Evolutionary conservation across 495 filamentous ascomycete genomes (phyloP).

Genomic region (Penicillium paxilli): DNA sequence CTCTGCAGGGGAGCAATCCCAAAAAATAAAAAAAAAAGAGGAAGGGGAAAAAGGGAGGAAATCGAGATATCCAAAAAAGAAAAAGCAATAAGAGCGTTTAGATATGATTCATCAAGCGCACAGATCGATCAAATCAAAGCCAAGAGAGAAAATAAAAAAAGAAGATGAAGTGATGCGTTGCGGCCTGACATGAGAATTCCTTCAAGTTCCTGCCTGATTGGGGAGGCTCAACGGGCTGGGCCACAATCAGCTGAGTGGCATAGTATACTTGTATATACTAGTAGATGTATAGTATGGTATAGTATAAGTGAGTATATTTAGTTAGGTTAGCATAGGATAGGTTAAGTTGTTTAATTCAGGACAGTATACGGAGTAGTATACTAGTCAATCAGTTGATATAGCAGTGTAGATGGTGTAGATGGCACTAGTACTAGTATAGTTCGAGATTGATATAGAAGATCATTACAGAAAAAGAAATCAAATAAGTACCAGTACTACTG

Average conservation of each 20-base stretch:
- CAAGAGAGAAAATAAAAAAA: slow-evolving; percentile 19
- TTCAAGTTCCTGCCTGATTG: slow-evolving; percentile 32
- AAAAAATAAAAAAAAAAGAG: slow-evolving; percentile 6
- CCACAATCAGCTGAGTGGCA: background rate
- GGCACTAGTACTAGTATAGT: no score
- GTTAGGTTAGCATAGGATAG: no score
- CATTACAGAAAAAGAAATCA: no score
- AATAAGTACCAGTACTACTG: background rate
- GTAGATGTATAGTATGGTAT: no score
- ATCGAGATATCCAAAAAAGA: background rate
- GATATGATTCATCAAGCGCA: slow-evolving; percentile 30
- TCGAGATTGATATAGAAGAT: no score
- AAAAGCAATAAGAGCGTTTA: slow-evolving; percentile 1
- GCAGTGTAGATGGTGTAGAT: no score
- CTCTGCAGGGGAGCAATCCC: slow-evolving; percentile 27
- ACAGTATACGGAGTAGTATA: no score
- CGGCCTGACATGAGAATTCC: slow-evolving; percentile 37
- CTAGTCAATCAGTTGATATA: no score
- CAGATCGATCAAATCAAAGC: slow-evolving; percentile 31
- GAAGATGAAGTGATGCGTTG: slow-evolving; percentile 22
- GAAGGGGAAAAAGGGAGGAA: slow-evolving; percentile 1
- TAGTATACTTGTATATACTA: no score
- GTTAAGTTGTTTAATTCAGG: no score
- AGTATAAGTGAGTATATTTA: no score
- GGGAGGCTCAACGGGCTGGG: slow-evolving; percentile 12